Percentiles rank a stretch among this genome's conserved stretches.
Evolutionary conservation across 192 early-diverging fungal species (phyloP).

Genomic region (Obelidium mucronatum): DNA sequence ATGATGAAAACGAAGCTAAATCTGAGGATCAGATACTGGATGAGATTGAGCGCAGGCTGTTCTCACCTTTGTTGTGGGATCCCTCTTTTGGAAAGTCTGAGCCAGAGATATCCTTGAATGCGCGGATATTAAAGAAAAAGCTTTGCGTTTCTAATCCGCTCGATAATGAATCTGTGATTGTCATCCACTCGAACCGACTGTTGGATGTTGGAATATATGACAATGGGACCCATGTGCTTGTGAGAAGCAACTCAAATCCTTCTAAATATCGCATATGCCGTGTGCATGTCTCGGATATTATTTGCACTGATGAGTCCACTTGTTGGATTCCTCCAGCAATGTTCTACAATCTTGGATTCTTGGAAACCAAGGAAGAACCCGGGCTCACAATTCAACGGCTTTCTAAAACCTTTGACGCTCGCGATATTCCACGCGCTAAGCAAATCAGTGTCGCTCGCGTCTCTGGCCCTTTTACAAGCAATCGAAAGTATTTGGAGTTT

Average conservation of each 20-base stretch:
- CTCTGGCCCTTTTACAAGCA: conserved; percentile 65
- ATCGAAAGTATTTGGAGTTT: conserved; percentile 64
- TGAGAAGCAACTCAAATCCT: not conserved
- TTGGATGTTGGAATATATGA: not conserved
- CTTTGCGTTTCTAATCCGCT: not conserved
- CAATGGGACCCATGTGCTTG: not conserved
- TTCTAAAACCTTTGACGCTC: not conserved
- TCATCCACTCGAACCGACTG: not conserved
- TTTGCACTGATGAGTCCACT: not conserved
- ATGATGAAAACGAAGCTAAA: not conserved
- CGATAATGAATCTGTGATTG: conserved; percentile 8
- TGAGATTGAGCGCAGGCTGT: conserved; percentile 37
- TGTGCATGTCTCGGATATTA: not conserved
- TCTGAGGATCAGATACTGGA: not conserved
- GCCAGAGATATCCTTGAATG: not conserved
- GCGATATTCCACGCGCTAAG: conserved; percentile 50
- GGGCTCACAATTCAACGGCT: not conserved
- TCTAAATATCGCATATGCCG: conserved; percentile 1
- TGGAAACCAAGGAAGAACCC: too few species aligned
- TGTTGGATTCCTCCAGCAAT: not conserved
- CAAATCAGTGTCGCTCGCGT: conserved; percentile 72
- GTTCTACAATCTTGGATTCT: conserved; percentile 6
- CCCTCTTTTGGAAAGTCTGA: conserved; percentile 41
- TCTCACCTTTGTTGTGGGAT: conserved; percentile 39
- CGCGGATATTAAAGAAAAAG: not conserved